Conservation (phyloP, 2,329 filamentous ascomycete species). For the Elsinoe arachidis region DNA sequence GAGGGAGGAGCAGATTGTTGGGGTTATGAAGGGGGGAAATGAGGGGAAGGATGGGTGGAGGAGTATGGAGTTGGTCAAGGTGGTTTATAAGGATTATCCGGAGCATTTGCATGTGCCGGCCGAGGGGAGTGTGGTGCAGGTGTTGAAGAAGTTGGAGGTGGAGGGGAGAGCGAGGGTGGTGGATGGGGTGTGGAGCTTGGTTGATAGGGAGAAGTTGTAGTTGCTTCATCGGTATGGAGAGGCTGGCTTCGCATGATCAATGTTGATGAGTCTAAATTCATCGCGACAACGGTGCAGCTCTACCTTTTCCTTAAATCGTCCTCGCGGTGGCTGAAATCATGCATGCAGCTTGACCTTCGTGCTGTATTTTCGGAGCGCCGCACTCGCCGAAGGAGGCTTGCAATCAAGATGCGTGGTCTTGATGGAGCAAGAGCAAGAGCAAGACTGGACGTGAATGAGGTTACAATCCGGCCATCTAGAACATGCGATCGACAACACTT, state of each 20-base stretch:
- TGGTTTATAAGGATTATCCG: slow-evolving; percentile 75
- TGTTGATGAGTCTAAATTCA: no score
- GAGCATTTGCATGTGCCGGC: slow-evolving; percentile 68
- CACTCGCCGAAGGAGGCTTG: no score
- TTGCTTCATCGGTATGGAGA: not conserved
- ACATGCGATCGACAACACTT: no score
- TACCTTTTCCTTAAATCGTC: no score
- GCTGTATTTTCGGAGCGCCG: no score
- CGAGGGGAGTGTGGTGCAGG: slow-evolving; percentile 64
- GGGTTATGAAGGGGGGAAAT: slow-evolving; percentile 42
- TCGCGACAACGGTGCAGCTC: no score
- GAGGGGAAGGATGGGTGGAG: slow-evolving; percentile 46
- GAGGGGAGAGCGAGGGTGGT: slow-evolving; percentile 57
- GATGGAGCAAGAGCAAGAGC: no score
- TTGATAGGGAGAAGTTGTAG: slow-evolving; percentile 15
- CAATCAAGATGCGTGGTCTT: no score
- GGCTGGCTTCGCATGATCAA: not conserved
- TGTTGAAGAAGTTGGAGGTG: slow-evolving; percentile 65
- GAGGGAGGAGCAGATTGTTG: slow-evolving; percentile 69
- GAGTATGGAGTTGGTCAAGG: slow-evolving; percentile 73
- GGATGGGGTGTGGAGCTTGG: slow-evolving; percentile 29
- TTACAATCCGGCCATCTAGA: no score
- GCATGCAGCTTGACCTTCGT: no score
- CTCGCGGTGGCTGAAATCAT: no score
- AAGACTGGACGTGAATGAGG: no score